Evolutionary conservation across 1,284 basidiomycete species (phyloP).

Genomic region (Erythrobasidium hasegawianum): DNA sequence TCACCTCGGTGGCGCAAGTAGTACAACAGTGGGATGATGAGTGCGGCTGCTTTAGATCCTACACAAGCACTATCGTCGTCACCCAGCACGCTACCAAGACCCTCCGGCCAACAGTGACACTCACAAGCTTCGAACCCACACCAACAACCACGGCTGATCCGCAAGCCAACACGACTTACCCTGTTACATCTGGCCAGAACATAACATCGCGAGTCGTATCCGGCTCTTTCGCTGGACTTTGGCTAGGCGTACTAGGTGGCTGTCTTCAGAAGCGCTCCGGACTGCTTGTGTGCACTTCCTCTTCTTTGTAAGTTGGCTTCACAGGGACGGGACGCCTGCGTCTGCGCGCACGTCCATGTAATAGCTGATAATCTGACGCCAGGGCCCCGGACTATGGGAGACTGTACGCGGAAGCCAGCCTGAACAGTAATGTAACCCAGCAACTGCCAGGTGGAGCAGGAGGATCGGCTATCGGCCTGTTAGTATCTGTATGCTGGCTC

Average conservation of each 20-base stretch:
- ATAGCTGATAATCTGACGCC: neutral
- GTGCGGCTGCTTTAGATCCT: constrained; percentile 11
- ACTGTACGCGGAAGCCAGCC: constrained; percentile 23
- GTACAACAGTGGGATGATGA: constrained; percentile 12
- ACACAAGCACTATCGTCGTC: neutral
- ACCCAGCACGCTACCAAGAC: constrained; percentile 2
- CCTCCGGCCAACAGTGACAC: neutral
- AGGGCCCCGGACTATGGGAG: constrained; percentile 17
- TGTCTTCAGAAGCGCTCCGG: constrained; percentile 26
- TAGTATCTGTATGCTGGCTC: constrained; percentile 7
- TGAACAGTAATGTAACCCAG: constrained; percentile 19
- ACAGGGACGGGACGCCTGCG: too few species aligned
- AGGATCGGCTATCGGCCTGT: constrained; percentile 13
- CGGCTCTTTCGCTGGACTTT: constrained; percentile 20
- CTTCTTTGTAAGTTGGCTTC: constrained; percentile 20
- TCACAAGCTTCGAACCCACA: neutral
- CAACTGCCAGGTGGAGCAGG: constrained; percentile 25
- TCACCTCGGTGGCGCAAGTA: neutral
- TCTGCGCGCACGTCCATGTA: too few species aligned
- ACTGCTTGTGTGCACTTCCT: constrained; percentile 30
- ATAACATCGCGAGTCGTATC: constrained; percentile 10
- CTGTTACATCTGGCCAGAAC: constrained; percentile 7
- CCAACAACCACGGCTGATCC: neutral
- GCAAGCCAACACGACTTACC: constrained; percentile 8
- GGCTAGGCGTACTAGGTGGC: constrained; percentile 16